Conservation (phyloP, 2,329 filamentous ascomycete genomes). For the Aspergillus sp. region DNA sequence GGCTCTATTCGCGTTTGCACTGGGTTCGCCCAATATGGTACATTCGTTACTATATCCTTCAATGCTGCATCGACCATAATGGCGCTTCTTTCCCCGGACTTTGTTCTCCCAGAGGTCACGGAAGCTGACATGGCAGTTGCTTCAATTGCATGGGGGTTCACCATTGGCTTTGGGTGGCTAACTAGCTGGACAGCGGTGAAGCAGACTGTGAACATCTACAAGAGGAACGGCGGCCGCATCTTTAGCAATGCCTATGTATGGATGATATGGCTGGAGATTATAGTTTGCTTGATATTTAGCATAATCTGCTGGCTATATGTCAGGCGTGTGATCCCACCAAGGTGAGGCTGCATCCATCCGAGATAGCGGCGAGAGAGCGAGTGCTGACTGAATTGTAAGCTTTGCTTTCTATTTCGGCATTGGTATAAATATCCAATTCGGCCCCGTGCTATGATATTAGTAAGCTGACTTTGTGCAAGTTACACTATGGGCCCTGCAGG, state of each 20-base stretch:
- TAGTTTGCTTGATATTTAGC: neutral
- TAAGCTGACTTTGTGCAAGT: neutral
- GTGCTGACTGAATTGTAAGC: neutral
- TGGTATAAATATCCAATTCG: neutral
- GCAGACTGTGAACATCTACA: neutral
- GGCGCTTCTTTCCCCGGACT: neutral
- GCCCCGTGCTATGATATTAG: neutral
- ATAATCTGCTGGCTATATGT: neutral
- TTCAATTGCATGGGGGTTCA: neutral
- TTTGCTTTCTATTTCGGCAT: neutral
- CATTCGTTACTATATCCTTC: neutral
- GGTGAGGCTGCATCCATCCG: neutral
- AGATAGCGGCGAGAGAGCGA: neutral
- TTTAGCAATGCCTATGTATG: neutral
- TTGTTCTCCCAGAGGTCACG: neutral
- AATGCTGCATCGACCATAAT: neutral
- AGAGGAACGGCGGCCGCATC: neutral
- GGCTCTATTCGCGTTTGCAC: neutral
- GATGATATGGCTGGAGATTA: neutral
- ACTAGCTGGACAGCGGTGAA: neutral
- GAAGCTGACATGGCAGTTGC: neutral
- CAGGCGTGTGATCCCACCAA: neutral
- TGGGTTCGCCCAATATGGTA: neutral
- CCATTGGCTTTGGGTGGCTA: neutral
- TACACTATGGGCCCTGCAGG: neutral